phyloP scores from a whole-genome alignment of 2,329 filamentous ascomycete genomes.

The Scedosporium minutisporum region DNA sequence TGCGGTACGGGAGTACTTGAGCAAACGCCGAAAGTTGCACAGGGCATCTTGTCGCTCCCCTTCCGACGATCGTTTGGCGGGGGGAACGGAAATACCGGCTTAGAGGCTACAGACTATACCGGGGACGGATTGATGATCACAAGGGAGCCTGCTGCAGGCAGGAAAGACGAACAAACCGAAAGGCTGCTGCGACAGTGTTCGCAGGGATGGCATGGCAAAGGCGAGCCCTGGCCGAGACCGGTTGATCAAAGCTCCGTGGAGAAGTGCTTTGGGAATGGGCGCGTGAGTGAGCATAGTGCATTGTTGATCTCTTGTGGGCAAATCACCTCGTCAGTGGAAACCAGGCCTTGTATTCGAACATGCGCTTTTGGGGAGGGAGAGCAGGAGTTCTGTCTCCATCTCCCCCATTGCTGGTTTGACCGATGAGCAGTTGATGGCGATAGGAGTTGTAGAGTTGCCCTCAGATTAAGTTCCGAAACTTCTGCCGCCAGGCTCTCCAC shows the following conservation, averaged over 20 bases:
- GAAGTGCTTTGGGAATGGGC: background rate
- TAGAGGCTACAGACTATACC: background rate
- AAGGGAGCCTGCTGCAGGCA: background rate
- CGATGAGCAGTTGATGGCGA: too few relatives aligned
- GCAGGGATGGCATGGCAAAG: background rate
- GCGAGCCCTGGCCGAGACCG: background rate
- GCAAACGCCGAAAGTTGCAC: too few relatives aligned
- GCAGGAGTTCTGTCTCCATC: too few relatives aligned
- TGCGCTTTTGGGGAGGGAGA: too few relatives aligned
- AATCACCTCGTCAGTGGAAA: background rate
- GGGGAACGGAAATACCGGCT: too few relatives aligned
- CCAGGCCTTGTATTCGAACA: background rate
- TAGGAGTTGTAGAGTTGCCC: too few relatives aligned
- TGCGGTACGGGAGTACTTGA: too few relatives aligned
- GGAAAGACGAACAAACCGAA: background rate
- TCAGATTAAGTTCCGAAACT: too few relatives aligned
- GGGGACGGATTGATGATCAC: background rate
- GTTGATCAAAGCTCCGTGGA: background rate
- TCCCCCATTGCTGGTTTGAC: too few relatives aligned
- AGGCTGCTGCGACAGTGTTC: too few relatives aligned
- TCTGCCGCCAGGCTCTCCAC: background rate
- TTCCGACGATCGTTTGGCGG: too few relatives aligned
- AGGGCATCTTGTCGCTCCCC: too few relatives aligned
- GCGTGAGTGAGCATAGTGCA: background rate
- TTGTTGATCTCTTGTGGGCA: background rate